Base-by-base conservation (phyloP, 352 stramenopile genomes). In the Phytophthora pseudosyringae region DNA sequence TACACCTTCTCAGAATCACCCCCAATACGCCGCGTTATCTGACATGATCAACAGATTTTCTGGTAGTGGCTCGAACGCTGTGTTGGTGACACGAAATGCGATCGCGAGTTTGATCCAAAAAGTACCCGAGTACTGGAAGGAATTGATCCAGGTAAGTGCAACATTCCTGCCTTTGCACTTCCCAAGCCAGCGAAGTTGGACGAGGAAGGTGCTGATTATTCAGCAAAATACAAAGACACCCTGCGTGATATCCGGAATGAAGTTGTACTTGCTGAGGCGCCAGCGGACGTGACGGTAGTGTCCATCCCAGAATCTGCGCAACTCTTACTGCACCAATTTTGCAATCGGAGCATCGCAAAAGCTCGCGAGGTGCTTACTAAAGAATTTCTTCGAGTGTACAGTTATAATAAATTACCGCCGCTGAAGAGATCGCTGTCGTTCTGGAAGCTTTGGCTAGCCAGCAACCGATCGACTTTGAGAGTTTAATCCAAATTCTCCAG, bases 31-130 rank as follows among this genome's bases (percentile, higher is more conserved):
- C 35, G 18, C 18, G 4, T 21, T 64, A 10, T 36, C 28, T 11
- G 10, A 57, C 9, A 16, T 28, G 0, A 48, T 64, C 4, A 50
- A 64, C 26, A 21, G 44, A 36, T n/a, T 44, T 9, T 49, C 26
- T 29, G 48, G n/a, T 10, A 16, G 31, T 10, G 26, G 12, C 18
- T 50, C 38, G 3, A 58, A 58, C 8, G 5, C 46, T 1, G n/a
- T 51, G n/a, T 29, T 64, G 4, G 57, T 64, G 46, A 58, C 46
- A 58, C 49, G 8, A 64, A 64, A 33, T 65, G 57, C 9, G 46
- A 58, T 32, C 4, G 9, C 10, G 56, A 64, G 13, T 64, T 64
- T 33, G 41, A 56, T 7, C 36, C 56, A 13, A 18, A 53, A 9
- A 40, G 10, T 12, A 50, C 45, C 7, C 18, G 4, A 15, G 13